These are phyloP conservation scores for Stenogyne calaminthoides DNA, from an alignment of 305 asterid genomes.

Conservation along the genomic window DNA sequence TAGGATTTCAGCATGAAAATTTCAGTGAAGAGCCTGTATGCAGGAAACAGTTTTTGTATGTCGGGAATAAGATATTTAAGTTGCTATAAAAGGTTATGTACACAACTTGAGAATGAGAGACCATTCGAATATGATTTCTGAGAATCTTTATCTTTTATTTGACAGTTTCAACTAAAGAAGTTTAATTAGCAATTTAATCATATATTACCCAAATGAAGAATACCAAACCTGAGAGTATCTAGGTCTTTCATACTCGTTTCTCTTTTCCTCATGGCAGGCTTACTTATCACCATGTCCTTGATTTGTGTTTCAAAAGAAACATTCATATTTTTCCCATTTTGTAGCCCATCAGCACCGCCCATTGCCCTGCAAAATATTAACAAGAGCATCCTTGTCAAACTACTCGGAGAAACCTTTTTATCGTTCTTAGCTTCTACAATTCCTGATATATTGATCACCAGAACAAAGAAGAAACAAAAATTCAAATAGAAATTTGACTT, in stretches of 20 bases:
- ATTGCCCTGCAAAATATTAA: conserved; percentile 38
- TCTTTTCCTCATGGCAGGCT: conserved; percentile 38
- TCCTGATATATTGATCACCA: conserved; percentile 16
- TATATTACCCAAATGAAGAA: conserved; percentile 26
- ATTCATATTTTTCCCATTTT: conserved; percentile 27
- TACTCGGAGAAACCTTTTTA: conserved; percentile 7
- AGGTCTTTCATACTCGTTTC: conserved; percentile 37
- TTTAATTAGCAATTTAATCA: conserved; percentile 18
- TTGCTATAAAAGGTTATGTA: neutral
- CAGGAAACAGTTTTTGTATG: neutral
- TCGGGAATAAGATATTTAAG: conserved; percentile 4
- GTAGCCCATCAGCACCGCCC: conserved; percentile 28
- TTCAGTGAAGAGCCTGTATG: conserved; percentile 13
- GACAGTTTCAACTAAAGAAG: neutral
- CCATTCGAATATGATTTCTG: conserved; percentile 14
- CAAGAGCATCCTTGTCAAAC: conserved; percentile 31
- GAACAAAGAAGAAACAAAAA: neutral
- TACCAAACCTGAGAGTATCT: conserved; percentile 46
- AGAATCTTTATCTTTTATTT: conserved; percentile 12
- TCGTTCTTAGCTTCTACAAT: conserved; percentile 14
- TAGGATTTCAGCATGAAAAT: conserved; percentile 7
- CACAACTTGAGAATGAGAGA: conserved; percentile 20
- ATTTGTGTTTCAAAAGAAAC: conserved; percentile 32
- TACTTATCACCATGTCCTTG: conserved; percentile 32
- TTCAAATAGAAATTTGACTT: neutral